Base-by-base conservation (phyloP, 805 yeast species). In the Zygosaccharomyces kombuchaensis region DNA sequence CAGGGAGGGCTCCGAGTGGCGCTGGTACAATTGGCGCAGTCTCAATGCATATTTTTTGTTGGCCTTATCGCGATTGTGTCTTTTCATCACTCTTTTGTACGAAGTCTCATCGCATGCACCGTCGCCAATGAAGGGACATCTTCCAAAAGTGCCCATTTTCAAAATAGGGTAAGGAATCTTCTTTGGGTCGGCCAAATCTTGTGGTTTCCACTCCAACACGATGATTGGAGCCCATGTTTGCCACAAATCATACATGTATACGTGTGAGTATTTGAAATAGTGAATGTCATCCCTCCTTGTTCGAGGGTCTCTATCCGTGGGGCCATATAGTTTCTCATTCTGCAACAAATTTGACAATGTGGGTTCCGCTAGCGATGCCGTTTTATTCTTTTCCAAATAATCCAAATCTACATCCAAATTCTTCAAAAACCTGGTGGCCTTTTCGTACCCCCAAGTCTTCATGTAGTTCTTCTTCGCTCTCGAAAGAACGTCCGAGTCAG, bases 391-490 rank as follows among this genome's bases (percentile, higher is more conserved):
- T 26, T 56, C 60, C 43, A 64, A 29, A 14, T 60, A 50, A 16
- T 63, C 60, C n/a, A 62, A 46, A 40, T 66, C 67, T 6, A 66
- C 80, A 40, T 79, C 81, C 56, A 86, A 68, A 62, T 86, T 79
- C 50, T 74, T 76, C 63, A 89, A 73, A 58, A 90, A 90, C 42
- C 96, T 70, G 57, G 81, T 76, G 1, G 90, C 88, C 64, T 90
- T 91, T 45, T 87, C 95, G 57, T 78, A 82, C 32, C 83, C 79
- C 96, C 97, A 91, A 19, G 90, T 84, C 63, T 90, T 87, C 63
- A 84, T 77, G 49, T 78, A 80, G 43, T 73, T 74, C 34, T 57
- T 59, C 40, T 70, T 72, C 4, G 90, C 95, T 51, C 79, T 75
- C 43, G 76, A 71, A 54, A 88, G 76, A 7, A 87, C 80, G 61